Base-by-base conservation (phyloP, 306 rosid species). In the Cucumis hystrix region DNA sequence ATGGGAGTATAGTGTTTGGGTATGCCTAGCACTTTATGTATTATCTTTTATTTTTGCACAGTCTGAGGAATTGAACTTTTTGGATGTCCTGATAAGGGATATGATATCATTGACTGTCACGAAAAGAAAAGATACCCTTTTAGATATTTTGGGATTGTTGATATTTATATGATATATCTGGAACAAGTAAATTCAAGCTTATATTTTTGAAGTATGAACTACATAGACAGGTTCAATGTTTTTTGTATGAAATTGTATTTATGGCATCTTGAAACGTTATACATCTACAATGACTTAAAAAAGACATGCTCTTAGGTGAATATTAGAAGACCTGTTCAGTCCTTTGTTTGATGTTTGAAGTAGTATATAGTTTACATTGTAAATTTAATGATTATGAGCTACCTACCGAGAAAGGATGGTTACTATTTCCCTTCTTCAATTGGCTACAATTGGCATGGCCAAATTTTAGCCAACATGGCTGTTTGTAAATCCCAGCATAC, bases 1-100 rank as follows among this genome's bases (percentile, higher is more conserved):
- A 81, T 79, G 84, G 89, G 76, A 84, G 77, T 59, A 81, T 87
- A 58, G 11, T 87, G 79, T 96, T 92, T 66, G 99, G 99, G 99
- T 96, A 80, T 83, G 93, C 82, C 89, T 80, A 33, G 30, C 43
- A 41, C 80, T 84, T 80, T 43, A 7, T 47, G 35, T 15, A 55
- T 18, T 47, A 20, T 21, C 68, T 47, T 45, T 40, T 23, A 23
- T 43, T 25, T 25, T 12, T 61, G 56, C 45, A 41, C 45, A 8
- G 52, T 49, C 43, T n/a, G 13, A 41, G 28, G 25, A 25, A 61
- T 41, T 25, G 58, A 76, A 5, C 39, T 61, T 17, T 18, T 52
- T 21, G 15, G 15, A 16, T 21, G 18, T 47, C 25, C 25, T 72
- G 76, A 16, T 72, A 20, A 71, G 15, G 14, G 15, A 23, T 69